Base-by-base conservation (phyloP, 2,329 filamentous ascomycete genomes). In the Aspergillus puulaauensis region DNA sequence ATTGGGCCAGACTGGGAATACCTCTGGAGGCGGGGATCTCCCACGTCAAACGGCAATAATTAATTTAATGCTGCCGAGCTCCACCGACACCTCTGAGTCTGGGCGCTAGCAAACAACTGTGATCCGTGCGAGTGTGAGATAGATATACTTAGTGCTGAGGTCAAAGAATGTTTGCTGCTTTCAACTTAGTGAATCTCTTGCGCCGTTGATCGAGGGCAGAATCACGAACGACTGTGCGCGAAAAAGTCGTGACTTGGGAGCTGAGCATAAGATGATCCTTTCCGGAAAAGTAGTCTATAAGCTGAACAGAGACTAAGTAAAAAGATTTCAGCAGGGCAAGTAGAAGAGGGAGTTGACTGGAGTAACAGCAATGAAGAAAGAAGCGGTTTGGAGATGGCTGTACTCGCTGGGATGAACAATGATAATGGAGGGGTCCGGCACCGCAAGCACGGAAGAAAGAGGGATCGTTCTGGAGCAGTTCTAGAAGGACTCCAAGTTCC, bases 11-110 rank as follows among this genome's bases (percentile, higher is more conserved):
- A 50, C 49, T 49, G 39, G 40, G 46, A 55, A 58, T 52, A 57
- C 64, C 63, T 64, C 62, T 62, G 68, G 67, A 66, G 65, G 66
- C 60, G 65, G 64, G 64, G 67, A 68, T 70, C 68, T 66, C 66
- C 66, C 63, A 71, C 65, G 68, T 71, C 69, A 72, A 71, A 70
- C 48, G 52, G 56, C 51, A 58, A 50, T 40, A 37, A 58, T 58
- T 35, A 48, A 58, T 54, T 54, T 63, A 57, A 52, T 60, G 64
- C 59, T 62, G 66, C 67, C 63, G 60, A 67, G 65, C 68, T 71
- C 70, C 70, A 71, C 69, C 63, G 62, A 64, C 48, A 41, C 11
- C 19, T n/a, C 35, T n/a, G 35, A 37, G 12, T 48, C 45, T 48
- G 45, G 21, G n/a, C 45, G 44, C 54, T 51, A 48, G 56, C 45